These are phyloP conservation scores for Fusarium dimerum DNA, from an alignment of 2,329 filamentous ascomycete species.

Conservation along the genomic window DNA sequence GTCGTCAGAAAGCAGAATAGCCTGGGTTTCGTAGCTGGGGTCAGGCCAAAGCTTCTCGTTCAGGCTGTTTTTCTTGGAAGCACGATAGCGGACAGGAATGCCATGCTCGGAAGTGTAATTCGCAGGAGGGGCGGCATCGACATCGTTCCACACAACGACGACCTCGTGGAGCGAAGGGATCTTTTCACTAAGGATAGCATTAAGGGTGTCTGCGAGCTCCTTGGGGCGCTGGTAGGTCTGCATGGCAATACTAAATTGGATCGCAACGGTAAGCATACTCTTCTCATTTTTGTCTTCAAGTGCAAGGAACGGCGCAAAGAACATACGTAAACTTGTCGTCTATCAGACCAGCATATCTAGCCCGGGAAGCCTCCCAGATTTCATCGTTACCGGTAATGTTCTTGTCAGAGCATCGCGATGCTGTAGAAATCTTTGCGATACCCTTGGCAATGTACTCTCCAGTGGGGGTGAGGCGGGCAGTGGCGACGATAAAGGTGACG, in stretches of 20 bases:
- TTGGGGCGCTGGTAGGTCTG: conserved; percentile 36
- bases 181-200: conserved; percentile 21
- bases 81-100: conserved; percentile 35
- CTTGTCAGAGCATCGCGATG: conserved; percentile 16
- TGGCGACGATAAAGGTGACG: conserved; percentile 15
- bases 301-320: not conserved
- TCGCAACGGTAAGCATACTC: not conserved
- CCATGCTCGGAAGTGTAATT: conserved; percentile 28
- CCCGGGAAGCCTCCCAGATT: conserved; percentile 7
- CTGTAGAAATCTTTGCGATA: conserved; percentile 17
- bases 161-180: conserved; percentile 39
- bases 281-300: not conserved
- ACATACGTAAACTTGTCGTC: conserved; percentile 36
- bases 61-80: conserved; percentile 32
- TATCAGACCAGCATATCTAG: conserved; percentile 20
- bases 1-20: conserved; percentile 39
- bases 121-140: conserved; percentile 27
- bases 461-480: conserved; percentile 19
- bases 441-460: conserved; percentile 17
- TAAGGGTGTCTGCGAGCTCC: conserved; percentile 33
- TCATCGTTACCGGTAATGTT: conserved; percentile 4
- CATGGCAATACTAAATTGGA: conserved; percentile 32
- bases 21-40: conserved; percentile 35
- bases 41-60: conserved; percentile 40
- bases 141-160: conserved; percentile 39